Conservation (phyloP, 768 basidiomycete genomes). For the Termitomyces sp. region DNA sequence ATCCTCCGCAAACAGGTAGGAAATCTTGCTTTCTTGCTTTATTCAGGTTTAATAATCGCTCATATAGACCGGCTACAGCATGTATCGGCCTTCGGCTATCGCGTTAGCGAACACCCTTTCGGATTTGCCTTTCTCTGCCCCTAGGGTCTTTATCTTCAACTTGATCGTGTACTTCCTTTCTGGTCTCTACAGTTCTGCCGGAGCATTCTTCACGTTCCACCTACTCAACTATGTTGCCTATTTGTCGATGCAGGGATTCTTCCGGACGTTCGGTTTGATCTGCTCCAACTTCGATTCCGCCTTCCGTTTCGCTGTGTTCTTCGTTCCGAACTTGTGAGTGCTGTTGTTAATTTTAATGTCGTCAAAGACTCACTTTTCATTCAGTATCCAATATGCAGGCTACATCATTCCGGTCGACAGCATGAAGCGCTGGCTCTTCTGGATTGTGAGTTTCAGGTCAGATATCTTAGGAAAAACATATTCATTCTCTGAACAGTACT, state of each 20-base stretch:
- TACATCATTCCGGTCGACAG: conserved; percentile 63
- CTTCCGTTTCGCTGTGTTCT: conserved; percentile 55
- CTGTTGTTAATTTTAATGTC: background rate
- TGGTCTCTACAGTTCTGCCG: conserved; percentile 39
- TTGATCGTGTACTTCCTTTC: conserved; percentile 70
- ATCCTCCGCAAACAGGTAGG: conserved; percentile 63
- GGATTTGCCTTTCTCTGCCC: conserved; percentile 67
- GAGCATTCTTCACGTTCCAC: conserved; percentile 55
- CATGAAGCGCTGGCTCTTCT: conserved; percentile 84
- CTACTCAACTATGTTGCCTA: conserved; percentile 63
- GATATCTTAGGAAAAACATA: background rate
- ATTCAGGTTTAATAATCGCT: background rate
- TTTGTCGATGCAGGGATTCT: conserved; percentile 80
- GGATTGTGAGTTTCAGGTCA: conserved; percentile 56
- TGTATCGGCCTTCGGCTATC: conserved; percentile 65
- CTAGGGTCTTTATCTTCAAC: conserved; percentile 56
- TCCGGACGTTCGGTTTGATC: conserved; percentile 64
- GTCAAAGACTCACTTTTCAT: background rate
- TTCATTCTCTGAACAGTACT: conserved; percentile 45
- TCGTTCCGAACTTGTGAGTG: conserved; percentile 68
- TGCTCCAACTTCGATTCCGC: conserved; percentile 45
- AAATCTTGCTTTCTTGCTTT: background rate
- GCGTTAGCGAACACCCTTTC: conserved; percentile 65
- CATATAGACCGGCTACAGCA: conserved; percentile 49
- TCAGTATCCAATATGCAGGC: conserved; percentile 60